Base-by-base conservation (phyloP, 345 rosid genomes). In the Gossypium rotundifolium region DNA sequence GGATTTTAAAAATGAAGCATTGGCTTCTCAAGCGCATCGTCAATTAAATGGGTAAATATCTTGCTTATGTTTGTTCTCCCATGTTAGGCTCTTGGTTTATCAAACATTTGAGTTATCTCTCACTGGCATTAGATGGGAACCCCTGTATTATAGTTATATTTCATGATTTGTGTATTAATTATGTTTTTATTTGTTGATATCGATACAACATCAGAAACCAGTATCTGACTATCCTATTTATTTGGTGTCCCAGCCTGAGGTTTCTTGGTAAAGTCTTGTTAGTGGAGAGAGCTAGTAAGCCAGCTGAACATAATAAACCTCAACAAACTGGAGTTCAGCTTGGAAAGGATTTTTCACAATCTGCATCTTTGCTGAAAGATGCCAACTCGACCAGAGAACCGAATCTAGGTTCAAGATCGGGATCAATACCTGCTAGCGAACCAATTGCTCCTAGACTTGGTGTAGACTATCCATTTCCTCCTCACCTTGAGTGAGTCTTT, bases 381-480 rank as follows among this genome's bases (percentile, higher is more conserved):
- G 77, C 81, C 80, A 29, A 76, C 62, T 20, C 65, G 71, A 51
- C 76, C 16, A 72, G 69, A 72, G 88, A 81, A 38, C 52, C 1
- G 33, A 57, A 33, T 61, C 79, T 65, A 64, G 83, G 70, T 73
- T 74, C 79, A 53, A 87, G 86, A 70, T 70, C 82, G 1, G 84
- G 86, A 60, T 80, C 81, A 54, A 89, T 46, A 29, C 76, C 59
- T 74, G 57, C 87, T 71, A 78, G 75, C 46, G 93, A 93, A 77
- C 86, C 98, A 3, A 90, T 93, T 79, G 98, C 97, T 65, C 83
- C 92, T 51, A 91, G 87, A 82, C 93, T 93, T 68, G 99, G 99
- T 62, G 89, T 95, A 10, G 93, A 93, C 80, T 93, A 94, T 79
- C 88, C 94, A 17, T 92, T 91, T 80, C 98, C 98, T 85, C 97